Evolutionary conservation across 495 filamentous ascomycete genomes (phyloP), one percentile per base, ranked within the genome.

Genomic region (Hypoxylon intermedium): DNA sequence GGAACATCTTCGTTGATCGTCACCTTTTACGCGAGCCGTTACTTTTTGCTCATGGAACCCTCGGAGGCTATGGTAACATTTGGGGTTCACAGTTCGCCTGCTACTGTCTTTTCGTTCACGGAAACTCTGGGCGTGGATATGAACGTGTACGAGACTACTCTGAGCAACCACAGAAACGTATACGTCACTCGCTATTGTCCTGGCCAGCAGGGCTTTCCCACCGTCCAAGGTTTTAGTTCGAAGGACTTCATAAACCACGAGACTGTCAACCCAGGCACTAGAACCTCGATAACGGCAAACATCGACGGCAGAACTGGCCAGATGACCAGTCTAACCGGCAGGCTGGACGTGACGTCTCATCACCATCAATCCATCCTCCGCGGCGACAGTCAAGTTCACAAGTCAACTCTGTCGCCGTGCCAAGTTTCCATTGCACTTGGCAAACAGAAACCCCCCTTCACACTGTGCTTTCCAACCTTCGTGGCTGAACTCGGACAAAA

Each of bases 151-250:
- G 51, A 70, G 38, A 63, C 61, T 0, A 37, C 19, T 1, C 21
- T 74, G 9, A 53, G 43, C 2, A 53, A 75, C 43, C 41, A 58
- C 23, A 16, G 43, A 0, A 58, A 65, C 1, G 73, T 79, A n/a
- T 75, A 69, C 33, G 44, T 80, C 40, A 72, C 75, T 7, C 71
- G 71, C 45, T 54, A 58, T 19, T 16, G 47, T 3, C 70, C 72
- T 0, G 50, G 59, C 5, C 65, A 70, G 13, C 20, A 2, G 20
- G 5, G 13, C 0, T 50, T 49, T 15, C 34, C 36, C 15, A 9
- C 41, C 24, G 31, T 16, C 15, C 21, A 28, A 16, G 41, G 42
- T 4, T 30, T 41, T 47, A 7, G 41, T 12, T 21, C 5, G 15
- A 9, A 12, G 5, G n/a, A 33, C 31, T 33, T 33, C 7, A 9